phyloP scores from a whole-genome alignment of 2,329 filamentous ascomycete species.

The Raffaelea albimanens region DNA sequence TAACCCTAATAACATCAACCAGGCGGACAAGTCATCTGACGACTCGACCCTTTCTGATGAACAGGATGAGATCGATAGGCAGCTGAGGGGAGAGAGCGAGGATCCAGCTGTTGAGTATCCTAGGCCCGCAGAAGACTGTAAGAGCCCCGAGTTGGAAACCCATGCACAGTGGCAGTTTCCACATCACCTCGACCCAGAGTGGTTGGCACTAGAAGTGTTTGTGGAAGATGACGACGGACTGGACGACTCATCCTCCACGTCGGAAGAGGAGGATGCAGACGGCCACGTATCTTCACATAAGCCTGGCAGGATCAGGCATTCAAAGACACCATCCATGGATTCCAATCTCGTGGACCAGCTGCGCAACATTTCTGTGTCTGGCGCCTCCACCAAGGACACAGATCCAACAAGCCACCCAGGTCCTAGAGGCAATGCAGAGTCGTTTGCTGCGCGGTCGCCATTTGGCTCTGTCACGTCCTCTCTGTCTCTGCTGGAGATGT shows the following conservation, averaged over 20 bases:
- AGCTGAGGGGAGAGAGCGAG: conserved; percentile 29
- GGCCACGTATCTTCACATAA: conserved; percentile 3
- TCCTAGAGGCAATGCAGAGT: not conserved
- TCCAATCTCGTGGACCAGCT: conserved; percentile 30
- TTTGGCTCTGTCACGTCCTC: conserved; percentile 45
- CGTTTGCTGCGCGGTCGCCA: conserved; percentile 32
- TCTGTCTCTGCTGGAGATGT: conserved; percentile 74
- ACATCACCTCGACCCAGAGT: conserved; percentile 72
- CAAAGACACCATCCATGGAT: conserved; percentile 21
- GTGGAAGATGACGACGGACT: conserved; percentile 38
- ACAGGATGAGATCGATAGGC: conserved; percentile 36
- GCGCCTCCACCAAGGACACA: conserved; percentile 1
- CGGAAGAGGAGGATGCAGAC: conserved; percentile 38
- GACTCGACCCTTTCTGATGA: conserved; percentile 19
- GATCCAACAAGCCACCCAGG: too few species aligned
- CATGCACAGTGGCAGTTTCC: conserved; percentile 50
- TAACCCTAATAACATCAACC: conserved; percentile 14
- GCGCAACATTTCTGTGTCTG: conserved; percentile 26
- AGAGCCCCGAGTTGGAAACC: conserved; percentile 18
- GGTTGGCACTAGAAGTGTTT: conserved; percentile 85
- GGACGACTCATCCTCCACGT: not conserved
- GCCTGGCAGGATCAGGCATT: too few species aligned
- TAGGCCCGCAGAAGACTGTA: too few species aligned
- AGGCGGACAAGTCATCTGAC: conserved; percentile 3
- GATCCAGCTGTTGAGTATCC: not conserved